Conservation (phyloP, 2,329 filamentous ascomycete species). For the Botrytis hyacinthi region DNA sequence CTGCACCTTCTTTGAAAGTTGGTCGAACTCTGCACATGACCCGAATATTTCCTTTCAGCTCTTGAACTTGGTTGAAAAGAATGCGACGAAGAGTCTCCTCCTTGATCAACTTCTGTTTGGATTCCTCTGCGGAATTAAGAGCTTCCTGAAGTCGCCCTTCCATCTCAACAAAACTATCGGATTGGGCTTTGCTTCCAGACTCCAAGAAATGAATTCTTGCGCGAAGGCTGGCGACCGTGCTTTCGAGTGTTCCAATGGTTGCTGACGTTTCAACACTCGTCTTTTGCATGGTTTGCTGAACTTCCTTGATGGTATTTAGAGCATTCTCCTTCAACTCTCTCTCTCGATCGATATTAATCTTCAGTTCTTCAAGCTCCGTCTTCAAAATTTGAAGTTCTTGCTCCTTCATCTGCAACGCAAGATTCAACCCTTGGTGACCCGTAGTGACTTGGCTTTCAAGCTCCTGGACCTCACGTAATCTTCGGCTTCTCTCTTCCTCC, state of each 20-base stretch:
- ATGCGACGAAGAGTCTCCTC: conserved; percentile 90
- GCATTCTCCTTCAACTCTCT: conserved; percentile 46
- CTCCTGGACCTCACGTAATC: conserved; percentile 64
- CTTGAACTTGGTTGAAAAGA: conserved; percentile 96
- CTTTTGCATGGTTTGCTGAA: conserved; percentile 40
- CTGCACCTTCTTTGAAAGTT: conserved; percentile 54
- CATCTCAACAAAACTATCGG: conserved; percentile 78
- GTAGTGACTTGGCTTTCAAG: conserved; percentile 53
- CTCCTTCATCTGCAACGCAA: conserved; percentile 46
- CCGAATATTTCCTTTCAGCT: conserved; percentile 95
- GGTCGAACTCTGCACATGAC: conserved; percentile 97
- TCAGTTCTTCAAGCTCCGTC: conserved; percentile 47
- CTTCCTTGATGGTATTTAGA: conserved; percentile 50
- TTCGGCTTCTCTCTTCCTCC: conserved; percentile 60
- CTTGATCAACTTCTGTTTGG: conserved; percentile 78
- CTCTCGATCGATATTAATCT: conserved; percentile 58
- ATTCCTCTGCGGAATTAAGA: conserved; percentile 63
- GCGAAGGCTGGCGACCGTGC: conserved; percentile 70
- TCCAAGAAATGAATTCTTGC: conserved; percentile 87
- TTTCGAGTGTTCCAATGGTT: conserved; percentile 67
- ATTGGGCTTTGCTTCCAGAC: conserved; percentile 85
- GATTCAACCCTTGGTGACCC: conserved; percentile 42
- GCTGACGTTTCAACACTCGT: conserved; percentile 58
- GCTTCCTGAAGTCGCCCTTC: conserved; percentile 79
- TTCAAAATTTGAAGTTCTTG: conserved; percentile 52